Percentiles rank a stretch among this genome's conserved stretches.
Evolutionary conservation across 169 alveolate species (phyloP).

Genomic region (Plasmodium inui): DNA sequence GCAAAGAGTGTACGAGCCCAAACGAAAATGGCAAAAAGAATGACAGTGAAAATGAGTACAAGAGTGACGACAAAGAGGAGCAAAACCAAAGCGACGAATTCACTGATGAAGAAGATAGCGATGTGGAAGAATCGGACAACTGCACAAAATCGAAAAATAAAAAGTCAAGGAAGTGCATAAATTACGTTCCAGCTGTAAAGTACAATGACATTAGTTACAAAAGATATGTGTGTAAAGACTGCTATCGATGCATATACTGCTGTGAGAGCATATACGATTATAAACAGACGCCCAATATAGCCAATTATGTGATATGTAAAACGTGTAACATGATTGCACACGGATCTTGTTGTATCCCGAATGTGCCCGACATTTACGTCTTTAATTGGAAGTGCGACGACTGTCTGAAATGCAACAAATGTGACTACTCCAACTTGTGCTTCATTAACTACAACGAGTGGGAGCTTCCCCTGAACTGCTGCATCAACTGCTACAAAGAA

Average conservation of each 20-base stretch:
- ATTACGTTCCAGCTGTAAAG: slow-evolving; percentile 39
- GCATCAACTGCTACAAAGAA: slow-evolving; percentile 81
- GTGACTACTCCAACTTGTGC: slow-evolving; percentile 81
- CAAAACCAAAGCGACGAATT: neutral
- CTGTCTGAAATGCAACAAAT: slow-evolving; percentile 83
- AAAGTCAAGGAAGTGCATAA: slow-evolving; percentile 32
- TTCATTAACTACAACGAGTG: slow-evolving; percentile 84
- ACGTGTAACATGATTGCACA: slow-evolving; percentile 84
- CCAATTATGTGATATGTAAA: slow-evolving; percentile 80
- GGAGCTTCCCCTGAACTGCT: slow-evolving; percentile 81
- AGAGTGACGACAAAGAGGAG: slow-evolving; percentile 7
- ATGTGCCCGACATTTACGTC: slow-evolving; percentile 80
- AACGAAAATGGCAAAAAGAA: neutral
- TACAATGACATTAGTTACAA: slow-evolving; percentile 45
- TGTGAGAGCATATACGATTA: slow-evolving; percentile 76
- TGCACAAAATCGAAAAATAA: slow-evolving; percentile 14
- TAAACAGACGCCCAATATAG: slow-evolving; percentile 65
- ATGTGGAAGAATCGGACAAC: slow-evolving; percentile 62
- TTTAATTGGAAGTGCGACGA: slow-evolving; percentile 85
- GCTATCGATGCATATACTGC: slow-evolving; percentile 76
- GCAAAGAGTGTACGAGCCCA: neutral
- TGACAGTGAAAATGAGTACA: slow-evolving; percentile 17
- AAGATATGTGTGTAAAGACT: slow-evolving; percentile 75
- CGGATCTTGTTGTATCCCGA: slow-evolving; percentile 86
- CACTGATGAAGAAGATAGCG: slow-evolving; percentile 39